These are phyloP conservation scores for Hypoxylon sp. DNA, from an alignment of 2,329 filamentous ascomycete species.

Conservation along the genomic window DNA sequence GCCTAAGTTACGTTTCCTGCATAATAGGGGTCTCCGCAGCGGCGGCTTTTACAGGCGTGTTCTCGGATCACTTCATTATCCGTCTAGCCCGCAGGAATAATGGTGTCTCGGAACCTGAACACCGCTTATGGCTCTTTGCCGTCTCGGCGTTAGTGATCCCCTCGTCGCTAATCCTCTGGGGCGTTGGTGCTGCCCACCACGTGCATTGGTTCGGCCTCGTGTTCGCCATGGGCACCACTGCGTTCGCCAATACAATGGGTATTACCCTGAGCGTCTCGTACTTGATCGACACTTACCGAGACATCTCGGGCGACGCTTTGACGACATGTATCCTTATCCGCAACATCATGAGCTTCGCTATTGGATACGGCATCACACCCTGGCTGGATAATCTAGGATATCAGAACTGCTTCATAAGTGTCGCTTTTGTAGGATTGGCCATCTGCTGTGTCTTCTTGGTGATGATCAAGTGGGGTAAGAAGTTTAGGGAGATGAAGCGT, in stretches of 20 bases:
- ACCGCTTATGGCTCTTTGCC: conserved; percentile 59
- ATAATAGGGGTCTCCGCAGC: conserved; percentile 53
- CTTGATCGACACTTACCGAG: conserved; percentile 59
- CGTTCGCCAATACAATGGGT: conserved; percentile 56
- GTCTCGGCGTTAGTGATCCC: conserved; percentile 51
- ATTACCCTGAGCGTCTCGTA: conserved; percentile 59
- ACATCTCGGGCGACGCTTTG: conserved; percentile 58
- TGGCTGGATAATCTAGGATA: conserved; percentile 61
- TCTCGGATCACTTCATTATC: conserved; percentile 59
- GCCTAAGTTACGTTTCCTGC: conserved; percentile 58
- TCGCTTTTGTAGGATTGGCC: conserved; percentile 52
- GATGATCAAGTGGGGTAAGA: conserved; percentile 54
- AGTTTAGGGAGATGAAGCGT: conserved; percentile 50
- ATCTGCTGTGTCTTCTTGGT: conserved; percentile 52
- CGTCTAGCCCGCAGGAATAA: conserved; percentile 58
- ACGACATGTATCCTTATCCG: conserved; percentile 59
- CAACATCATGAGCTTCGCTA: conserved; percentile 59
- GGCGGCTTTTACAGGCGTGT: conserved; percentile 53
- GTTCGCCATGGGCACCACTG: conserved; percentile 58
- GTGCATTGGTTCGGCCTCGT: conserved; percentile 61
- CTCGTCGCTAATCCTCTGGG: conserved; percentile 51
- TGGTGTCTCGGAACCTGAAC: conserved; percentile 60
- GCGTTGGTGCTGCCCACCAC: conserved; percentile 54
- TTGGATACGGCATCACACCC: conserved; percentile 62
- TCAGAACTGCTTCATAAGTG: conserved; percentile 61